A percentile compares a stretch with the other conserved stretches of the same genome.
Conservation (phyloP, 78 protist species). For the Dictyostelium citrinum region DNA sequence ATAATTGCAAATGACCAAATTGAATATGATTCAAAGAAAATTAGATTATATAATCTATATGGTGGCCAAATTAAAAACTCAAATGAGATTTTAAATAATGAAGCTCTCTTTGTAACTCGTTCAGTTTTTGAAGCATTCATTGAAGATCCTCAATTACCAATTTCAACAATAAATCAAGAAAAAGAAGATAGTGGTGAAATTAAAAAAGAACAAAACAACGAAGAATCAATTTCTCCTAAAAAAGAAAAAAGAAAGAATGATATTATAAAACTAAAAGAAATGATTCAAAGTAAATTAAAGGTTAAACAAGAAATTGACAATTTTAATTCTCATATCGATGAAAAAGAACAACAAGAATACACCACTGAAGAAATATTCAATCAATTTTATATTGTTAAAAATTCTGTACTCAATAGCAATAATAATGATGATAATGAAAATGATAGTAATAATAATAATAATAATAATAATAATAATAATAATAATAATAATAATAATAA, state of each 20-base stretch:
- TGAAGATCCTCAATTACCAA: not conserved
- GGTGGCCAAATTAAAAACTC: conserved; percentile 12
- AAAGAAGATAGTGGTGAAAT: not conserved
- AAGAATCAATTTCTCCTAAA: not conserved
- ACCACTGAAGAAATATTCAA: not conserved
- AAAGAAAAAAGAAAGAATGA: not conserved
- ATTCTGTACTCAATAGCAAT: not conserved
- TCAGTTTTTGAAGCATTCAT: not conserved
- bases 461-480: too few relatives aligned
- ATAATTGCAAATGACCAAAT: not conserved
- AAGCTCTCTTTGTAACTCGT: not conserved
- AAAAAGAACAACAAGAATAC: not conserved
- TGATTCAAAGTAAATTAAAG: not conserved
- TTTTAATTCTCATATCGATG: not conserved
- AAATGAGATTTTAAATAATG: conserved; percentile 11
- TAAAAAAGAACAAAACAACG: not conserved
- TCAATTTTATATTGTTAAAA: not conserved
- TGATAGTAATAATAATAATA: too few relatives aligned
- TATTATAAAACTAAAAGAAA: not conserved
- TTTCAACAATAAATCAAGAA: not conserved
- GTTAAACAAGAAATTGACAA: not conserved
- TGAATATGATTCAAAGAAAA: not conserved
- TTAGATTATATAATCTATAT: not conserved
- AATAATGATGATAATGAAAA: too few relatives aligned
- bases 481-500: too few relatives aligned